Evolutionary conservation across 179 eudicot genomes (phyloP).

Genomic region (Gypsophila paniculata): DNA sequence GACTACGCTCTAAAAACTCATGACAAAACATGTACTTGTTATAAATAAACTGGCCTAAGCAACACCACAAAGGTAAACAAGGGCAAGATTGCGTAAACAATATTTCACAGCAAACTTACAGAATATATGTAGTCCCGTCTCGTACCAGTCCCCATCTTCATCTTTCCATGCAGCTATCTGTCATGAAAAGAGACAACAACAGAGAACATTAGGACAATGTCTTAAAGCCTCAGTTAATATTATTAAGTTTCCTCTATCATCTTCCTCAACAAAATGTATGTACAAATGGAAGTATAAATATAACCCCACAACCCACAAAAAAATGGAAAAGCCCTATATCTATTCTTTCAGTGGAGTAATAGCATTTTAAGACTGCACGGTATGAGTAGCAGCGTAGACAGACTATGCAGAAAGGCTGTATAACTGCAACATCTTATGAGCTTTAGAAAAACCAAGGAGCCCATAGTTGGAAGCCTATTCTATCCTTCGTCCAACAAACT

Average conservation of each 20-base stretch:
- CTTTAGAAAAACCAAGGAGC: not conserved
- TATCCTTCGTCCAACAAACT: not conserved
- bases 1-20: not conserved
- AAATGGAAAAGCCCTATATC: not conserved
- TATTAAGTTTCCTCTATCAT: not conserved
- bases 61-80: not conserved
- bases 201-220: not conserved
- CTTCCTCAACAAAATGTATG: not conserved
- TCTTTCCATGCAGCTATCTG: slow-evolving; percentile 99
- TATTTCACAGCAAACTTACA: slow-evolving; percentile 51
- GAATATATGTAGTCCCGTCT: slow-evolving; percentile 96
- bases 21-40: not conserved
- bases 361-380: not conserved
- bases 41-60: not conserved
- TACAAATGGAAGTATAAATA: not conserved
- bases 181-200: not conserved
- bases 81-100: not conserved
- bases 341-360: not conserved
- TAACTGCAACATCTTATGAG: not conserved
- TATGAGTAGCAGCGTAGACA: not conserved
- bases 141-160: slow-evolving; percentile 97
- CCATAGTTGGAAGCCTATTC: not conserved
- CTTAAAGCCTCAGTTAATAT: not conserved
- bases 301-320: not conserved
- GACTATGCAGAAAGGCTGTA: too few species aligned